These are phyloP conservation scores for Coemansia sp. DNA, from an alignment of 192 early-diverging fungal genomes.

Conservation along the genomic window DNA sequence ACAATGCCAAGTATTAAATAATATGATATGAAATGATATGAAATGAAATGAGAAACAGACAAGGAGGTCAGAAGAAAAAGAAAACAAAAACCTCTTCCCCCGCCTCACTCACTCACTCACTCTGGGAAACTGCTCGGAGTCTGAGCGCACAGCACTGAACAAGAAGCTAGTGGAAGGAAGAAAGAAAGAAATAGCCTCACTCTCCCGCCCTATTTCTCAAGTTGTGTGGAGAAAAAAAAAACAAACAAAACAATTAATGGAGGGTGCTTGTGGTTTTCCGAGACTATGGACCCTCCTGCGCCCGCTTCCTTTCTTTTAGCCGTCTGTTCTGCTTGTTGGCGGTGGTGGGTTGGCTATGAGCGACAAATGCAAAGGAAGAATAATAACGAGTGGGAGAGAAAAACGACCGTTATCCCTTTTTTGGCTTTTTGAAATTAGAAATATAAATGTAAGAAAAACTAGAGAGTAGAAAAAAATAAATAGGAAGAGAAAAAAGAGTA, in stretches of 20 bases:
- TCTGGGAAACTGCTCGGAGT: not conserved
- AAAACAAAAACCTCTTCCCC: too few species aligned
- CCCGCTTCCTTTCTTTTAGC: too few species aligned
- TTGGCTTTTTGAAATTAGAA: not conserved
- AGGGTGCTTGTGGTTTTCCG: not conserved
- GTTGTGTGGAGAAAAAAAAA: slow-evolving; percentile 2
- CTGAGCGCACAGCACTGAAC: slow-evolving; percentile 4
- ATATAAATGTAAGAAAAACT: slow-evolving; percentile 5
- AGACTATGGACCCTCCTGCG: not conserved
- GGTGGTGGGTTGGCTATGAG: not conserved
- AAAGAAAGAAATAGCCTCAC: not conserved
- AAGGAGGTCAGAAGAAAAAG: too few species aligned
- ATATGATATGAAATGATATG: too few species aligned
- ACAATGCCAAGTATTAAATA: not conserved
- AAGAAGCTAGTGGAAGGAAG: not conserved
- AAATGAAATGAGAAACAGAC: too few species aligned
- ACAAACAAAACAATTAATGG: slow-evolving; percentile 7
- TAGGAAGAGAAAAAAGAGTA: not conserved
- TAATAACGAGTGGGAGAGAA: not conserved
- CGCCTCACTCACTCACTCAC: too few species aligned
- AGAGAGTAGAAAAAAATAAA: not conserved
- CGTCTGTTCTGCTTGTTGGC: not conserved
- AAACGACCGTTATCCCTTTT: not conserved
- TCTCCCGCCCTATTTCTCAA: not conserved
- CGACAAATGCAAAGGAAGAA: slow-evolving; percentile 2